Conservation (phyloP, 1,284 basidiomycete genomes). For the Cutaneotrichosporon sp. region DNA sequence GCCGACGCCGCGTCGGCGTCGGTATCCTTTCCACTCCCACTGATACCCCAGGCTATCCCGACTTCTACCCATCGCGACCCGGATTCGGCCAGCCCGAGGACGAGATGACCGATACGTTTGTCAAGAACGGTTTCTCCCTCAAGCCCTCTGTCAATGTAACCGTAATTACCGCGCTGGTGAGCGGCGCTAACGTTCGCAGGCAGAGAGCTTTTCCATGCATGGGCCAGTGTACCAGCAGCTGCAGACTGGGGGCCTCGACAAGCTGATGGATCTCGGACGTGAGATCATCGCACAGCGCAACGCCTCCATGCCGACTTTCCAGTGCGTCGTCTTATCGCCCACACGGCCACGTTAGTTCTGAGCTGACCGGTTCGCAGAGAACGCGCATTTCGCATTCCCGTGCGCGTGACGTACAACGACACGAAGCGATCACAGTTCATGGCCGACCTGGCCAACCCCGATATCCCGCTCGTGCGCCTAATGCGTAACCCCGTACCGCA, state of each 20-base stretch:
- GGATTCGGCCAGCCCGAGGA: constrained; percentile 83
- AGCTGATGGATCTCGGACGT: constrained; percentile 71
- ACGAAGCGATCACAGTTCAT: constrained; percentile 83
- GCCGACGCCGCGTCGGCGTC: background rate
- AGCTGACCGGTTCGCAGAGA: constrained; percentile 51
- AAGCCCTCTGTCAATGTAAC: constrained; percentile 53
- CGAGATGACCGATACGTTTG: constrained; percentile 64
- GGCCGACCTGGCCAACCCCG: constrained; percentile 80
- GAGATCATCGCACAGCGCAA: constrained; percentile 64
- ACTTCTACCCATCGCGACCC: constrained; percentile 76
- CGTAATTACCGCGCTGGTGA: background rate
- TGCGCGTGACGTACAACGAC: constrained; percentile 85
- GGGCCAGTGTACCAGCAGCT: constrained; percentile 53
- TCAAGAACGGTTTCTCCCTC: constrained; percentile 71
- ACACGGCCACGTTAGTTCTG: background rate
- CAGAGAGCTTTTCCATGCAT: constrained; percentile 55
- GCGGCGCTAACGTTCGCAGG: constrained; percentile 34
- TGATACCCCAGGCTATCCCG: constrained; percentile 62
- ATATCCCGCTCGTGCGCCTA: constrained; percentile 79
- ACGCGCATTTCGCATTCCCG: constrained; percentile 74
- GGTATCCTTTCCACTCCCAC: background rate
- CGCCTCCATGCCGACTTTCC: constrained; percentile 34
- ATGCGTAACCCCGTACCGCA: constrained; percentile 82
- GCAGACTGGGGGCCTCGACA: constrained; percentile 54
- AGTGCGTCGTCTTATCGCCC: constrained; percentile 7